These are phyloP conservation scores for Drosera capensis DNA, from an alignment of 148 eudicot species.

Conservation along the genomic window DNA sequence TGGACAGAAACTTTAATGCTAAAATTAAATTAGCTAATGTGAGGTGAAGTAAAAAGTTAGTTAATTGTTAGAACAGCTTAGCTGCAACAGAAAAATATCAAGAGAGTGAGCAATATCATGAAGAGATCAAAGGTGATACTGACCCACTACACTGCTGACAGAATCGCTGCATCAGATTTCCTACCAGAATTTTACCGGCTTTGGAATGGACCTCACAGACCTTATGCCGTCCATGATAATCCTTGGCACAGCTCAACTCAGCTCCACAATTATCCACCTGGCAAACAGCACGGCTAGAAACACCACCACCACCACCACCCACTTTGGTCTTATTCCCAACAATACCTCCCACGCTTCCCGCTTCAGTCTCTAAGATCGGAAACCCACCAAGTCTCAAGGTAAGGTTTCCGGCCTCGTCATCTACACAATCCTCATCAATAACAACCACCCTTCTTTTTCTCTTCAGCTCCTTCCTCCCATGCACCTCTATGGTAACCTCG, in stretches of 20 bases:
- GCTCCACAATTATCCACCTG: conserved; percentile 73
- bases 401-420: too few relatives aligned
- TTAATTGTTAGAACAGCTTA: too few relatives aligned
- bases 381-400: too few relatives aligned
- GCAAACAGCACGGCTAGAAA: conserved; percentile 57
- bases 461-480: too few relatives aligned
- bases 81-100: background rate
- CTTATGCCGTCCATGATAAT: conserved; percentile 80
- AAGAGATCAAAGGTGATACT: background rate
- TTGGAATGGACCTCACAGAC: conserved; percentile 77
- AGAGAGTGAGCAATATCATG: background rate
- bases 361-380: too few relatives aligned
- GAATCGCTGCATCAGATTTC: conserved; percentile 79
- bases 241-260: conserved; percentile 63
- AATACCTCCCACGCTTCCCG: too few relatives aligned
- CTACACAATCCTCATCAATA: too few relatives aligned
- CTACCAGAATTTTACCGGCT: conserved; percentile 49
- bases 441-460: too few relatives aligned
- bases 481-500: too few relatives aligned
- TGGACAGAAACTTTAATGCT: background rate
- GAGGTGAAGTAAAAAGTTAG: background rate
- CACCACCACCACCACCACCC: too few relatives aligned
- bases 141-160: conserved; percentile 95
- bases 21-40: background rate
- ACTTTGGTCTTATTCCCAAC: too few relatives aligned